phyloP scores from a whole-genome alignment of 768 basidiomycete species.

The Cystofilobasidium capitatum region DNA sequence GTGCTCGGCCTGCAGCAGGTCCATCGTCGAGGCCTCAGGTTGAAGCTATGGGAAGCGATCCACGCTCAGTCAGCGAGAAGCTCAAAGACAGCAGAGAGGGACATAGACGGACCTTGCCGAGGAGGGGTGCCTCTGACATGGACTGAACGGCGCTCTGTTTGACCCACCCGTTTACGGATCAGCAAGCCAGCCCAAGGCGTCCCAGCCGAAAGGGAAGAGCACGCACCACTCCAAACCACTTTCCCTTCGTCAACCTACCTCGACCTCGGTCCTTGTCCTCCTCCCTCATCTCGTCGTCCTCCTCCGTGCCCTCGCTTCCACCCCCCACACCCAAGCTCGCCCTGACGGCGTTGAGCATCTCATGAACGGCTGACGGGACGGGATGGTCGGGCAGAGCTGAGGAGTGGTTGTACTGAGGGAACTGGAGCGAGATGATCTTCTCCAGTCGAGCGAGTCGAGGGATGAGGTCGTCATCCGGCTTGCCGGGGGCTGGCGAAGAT shows the following conservation, averaged over 20 bases:
- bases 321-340: not conserved
- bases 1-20: slow-evolving; percentile 23
- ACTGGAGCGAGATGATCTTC: slow-evolving; percentile 26
- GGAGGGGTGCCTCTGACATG: slow-evolving; percentile 27
- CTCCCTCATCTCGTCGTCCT: slow-evolving; percentile 24
- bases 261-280: slow-evolving; percentile 23
- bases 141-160: slow-evolving; percentile 25
- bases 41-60: not conserved
- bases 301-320: slow-evolving; percentile 14
- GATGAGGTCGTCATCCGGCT: slow-evolving; percentile 27
- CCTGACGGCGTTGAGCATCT: not conserved
- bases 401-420: slow-evolving; percentile 25
- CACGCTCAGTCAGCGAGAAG: too few species aligned
- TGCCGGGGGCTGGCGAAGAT: slow-evolving; percentile 20
- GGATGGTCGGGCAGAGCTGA: slow-evolving; percentile 14
- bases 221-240: slow-evolving; percentile 28
- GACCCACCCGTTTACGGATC: not conserved
- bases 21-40: slow-evolving; percentile 9
- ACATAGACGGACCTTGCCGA: slow-evolving; percentile 14
- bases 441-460: slow-evolving; percentile 16
- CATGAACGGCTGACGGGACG: not conserved
- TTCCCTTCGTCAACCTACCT: slow-evolving; percentile 26
- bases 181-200: not conserved
- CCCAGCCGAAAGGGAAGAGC: not conserved
- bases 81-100: not conserved